A percentile compares a stretch with the other conserved stretches of the same genome.
These are phyloP conservation scores for Loxodes magnus DNA, from an alignment of 73 alveolate genomes.

Conservation along the genomic window DNA sequence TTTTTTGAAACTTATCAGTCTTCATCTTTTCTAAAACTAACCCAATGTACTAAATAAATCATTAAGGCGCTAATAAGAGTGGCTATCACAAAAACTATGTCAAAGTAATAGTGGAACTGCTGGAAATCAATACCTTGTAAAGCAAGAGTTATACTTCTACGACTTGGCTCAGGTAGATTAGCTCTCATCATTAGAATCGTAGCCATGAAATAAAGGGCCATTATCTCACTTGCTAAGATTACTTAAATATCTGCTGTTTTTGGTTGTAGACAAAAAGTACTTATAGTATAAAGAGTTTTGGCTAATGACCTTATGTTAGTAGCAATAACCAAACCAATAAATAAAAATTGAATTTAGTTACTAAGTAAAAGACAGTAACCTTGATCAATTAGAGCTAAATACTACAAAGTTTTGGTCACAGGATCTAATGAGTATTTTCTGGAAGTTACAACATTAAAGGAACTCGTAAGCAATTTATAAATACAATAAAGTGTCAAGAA, in stretches of 20 bases:
- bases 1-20: too few species aligned
- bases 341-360: neutral
- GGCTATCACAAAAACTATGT: neutral
- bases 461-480: neutral
- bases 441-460: neutral
- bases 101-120: slow-evolving; percentile 8
- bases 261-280: too few species aligned
- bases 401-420: neutral
- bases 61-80: slow-evolving; percentile 2
- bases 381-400: neutral
- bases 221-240: slow-evolving; percentile 1
- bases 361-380: neutral
- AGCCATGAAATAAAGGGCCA: slow-evolving; percentile 10
- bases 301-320: slow-evolving; percentile 1
- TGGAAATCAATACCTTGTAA: neutral
- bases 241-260: too few species aligned
- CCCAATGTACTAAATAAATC: neutral
- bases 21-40: too few species aligned
- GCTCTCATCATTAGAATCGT: slow-evolving; percentile 12
- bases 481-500: neutral
- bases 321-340: slow-evolving; percentile 4
- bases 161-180: slow-evolving; percentile 5
- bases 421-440: slow-evolving; percentile 4
- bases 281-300: neutral
- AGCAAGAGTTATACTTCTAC: neutral